Conservation (phyloP, 768 basidiomycete species). For the Lactarius hatsudake region DNA sequence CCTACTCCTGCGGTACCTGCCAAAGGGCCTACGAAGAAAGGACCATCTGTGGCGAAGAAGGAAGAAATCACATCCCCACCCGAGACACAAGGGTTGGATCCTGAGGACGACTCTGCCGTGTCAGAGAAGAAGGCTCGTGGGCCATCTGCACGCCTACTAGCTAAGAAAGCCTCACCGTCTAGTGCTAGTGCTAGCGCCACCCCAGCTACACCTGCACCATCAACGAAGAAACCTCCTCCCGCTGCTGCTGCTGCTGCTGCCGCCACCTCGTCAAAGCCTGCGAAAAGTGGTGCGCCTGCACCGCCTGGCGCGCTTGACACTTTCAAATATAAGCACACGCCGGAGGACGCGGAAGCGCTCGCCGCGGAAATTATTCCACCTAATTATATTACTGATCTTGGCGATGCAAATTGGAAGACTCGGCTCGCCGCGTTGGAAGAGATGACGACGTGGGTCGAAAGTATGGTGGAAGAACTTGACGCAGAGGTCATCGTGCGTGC, state of each 20-base stretch:
- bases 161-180: slow-evolving; percentile 53
- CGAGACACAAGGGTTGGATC: slow-evolving; percentile 33
- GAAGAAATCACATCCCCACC: slow-evolving; percentile 35
- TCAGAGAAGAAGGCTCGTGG: slow-evolving; percentile 43
- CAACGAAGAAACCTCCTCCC: slow-evolving; percentile 46
- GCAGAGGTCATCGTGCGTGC: slow-evolving; percentile 86
- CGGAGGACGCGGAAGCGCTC: slow-evolving; percentile 87
- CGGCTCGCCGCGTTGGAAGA: slow-evolving; percentile 85
- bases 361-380: slow-evolving; percentile 71
- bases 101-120: slow-evolving; percentile 36
- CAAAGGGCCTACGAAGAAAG: slow-evolving; percentile 26
- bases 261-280: slow-evolving; percentile 39
- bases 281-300: slow-evolving; percentile 49
- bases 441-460: slow-evolving; percentile 79
- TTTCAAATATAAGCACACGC: slow-evolving; percentile 87
- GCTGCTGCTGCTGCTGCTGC: slow-evolving; percentile 33
- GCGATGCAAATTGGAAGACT: slow-evolving; percentile 92
- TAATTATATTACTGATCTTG: slow-evolving; percentile 66
- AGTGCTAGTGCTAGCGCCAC: slow-evolving; percentile 33
- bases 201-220: slow-evolving; percentile 30
- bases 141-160: too few species aligned
- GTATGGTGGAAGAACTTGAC: slow-evolving; percentile 62
- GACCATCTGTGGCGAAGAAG: slow-evolving; percentile 32
- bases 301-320: slow-evolving; percentile 64
- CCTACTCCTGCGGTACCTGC: slow-evolving; percentile 9